Conservation (phyloP, 768 basidiomycete species). For the Fistulinella prunicolor region DNA sequence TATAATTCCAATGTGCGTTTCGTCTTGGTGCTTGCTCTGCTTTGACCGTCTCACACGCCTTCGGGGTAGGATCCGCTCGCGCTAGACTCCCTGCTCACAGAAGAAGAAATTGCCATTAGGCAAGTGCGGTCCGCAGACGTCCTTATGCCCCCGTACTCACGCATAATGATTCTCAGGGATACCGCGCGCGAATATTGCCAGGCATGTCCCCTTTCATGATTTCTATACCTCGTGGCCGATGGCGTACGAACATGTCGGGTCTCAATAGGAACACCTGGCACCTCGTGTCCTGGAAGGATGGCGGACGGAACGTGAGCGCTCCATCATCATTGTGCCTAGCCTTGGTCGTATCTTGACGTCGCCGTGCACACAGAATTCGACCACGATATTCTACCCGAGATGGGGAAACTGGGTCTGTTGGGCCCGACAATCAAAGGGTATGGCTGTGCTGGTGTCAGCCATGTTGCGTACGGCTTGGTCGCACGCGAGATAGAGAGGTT, state of each 20-base stretch:
- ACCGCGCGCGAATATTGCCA: conserved; percentile 79
- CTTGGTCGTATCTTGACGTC: background rate
- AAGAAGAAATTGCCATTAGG: conserved; percentile 90
- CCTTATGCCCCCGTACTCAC: conserved; percentile 1
- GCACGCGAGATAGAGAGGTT: conserved; percentile 92
- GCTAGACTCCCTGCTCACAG: conserved; percentile 75
- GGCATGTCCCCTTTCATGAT: conserved; percentile 38
- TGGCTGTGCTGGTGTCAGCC: conserved; percentile 88
- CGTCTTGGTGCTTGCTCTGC: background rate
- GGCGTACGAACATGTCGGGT: background rate
- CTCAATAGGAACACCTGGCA: conserved; percentile 67
- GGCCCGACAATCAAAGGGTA: conserved; percentile 93
- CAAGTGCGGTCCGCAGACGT: conserved; percentile 30
- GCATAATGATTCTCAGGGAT: conserved; percentile 49
- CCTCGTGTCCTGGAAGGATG: conserved; percentile 90
- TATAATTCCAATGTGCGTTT: conserved; percentile 23
- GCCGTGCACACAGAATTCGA: conserved; percentile 60
- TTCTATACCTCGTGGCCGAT: background rate
- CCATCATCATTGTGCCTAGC: background rate
- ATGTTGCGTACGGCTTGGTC: conserved; percentile 92
- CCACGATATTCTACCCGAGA: conserved; percentile 73
- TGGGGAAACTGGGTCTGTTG: conserved; percentile 88
- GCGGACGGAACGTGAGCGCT: conserved; percentile 74
- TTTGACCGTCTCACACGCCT: conserved; percentile 2
- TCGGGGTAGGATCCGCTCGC: conserved; percentile 75